These are phyloP conservation scores for Collybiopsis luxurians DNA, from an alignment of 768 basidiomycete species.

Conservation along the genomic window DNA sequence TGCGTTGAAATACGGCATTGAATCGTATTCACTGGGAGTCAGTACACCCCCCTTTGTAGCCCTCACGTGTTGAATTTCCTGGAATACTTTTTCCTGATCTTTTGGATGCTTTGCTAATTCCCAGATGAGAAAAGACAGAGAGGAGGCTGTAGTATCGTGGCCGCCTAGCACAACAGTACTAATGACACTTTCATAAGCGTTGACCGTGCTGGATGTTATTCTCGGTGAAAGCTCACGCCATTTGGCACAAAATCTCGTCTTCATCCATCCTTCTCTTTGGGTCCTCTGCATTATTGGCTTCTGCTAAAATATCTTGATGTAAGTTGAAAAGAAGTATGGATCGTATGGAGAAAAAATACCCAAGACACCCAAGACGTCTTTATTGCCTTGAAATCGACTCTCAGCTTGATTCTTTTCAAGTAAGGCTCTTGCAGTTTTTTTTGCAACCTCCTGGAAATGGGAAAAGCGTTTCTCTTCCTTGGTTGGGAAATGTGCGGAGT, in stretches of 20 bases:
- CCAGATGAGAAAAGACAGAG: slow-evolving; percentile 57
- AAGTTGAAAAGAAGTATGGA: no score
- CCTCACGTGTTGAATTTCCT: slow-evolving; percentile 42
- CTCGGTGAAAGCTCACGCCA: slow-evolving; percentile 23
- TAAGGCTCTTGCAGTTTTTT: background rate
- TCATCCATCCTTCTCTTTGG: slow-evolving; percentile 39
- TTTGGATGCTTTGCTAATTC: slow-evolving; percentile 58
- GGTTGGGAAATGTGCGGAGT: background rate
- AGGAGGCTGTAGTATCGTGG: slow-evolving; percentile 61
- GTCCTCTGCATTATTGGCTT: slow-evolving; percentile 47
- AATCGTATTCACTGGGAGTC: slow-evolving; percentile 26
- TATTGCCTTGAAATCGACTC: background rate
- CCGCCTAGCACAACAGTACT: slow-evolving; percentile 47
- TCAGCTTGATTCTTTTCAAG: background rate
- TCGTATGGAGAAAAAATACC: no score
- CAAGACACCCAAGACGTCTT: no score
- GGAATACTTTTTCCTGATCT: slow-evolving; percentile 57
- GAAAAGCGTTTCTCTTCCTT: background rate
- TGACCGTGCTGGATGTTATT: background rate
- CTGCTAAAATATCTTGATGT: no score
- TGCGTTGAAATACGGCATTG: slow-evolving; percentile 27
- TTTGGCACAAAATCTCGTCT: slow-evolving; percentile 48
- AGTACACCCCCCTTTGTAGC: slow-evolving; percentile 14
- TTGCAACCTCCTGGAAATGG: background rate
- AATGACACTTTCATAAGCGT: background rate